Conservation (phyloP, 192 early-diverging fungal genomes). For the Coemansia sp. region DNA sequence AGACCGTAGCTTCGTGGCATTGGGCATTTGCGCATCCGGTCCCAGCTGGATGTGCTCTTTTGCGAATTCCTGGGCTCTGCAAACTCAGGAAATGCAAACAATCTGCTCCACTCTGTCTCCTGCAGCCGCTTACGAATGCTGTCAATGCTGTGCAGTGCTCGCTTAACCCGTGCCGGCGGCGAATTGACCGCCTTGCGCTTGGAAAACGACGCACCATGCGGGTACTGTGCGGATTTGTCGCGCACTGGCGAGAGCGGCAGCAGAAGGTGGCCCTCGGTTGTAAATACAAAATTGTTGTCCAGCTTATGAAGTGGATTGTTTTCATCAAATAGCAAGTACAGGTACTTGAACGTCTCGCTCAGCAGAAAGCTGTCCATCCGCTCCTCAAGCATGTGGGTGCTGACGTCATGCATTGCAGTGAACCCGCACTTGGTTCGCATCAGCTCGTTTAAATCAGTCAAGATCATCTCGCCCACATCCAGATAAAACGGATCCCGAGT, state of each 20-base stretch:
- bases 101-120: constrained; percentile 14
- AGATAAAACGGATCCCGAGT: constrained; percentile 90
- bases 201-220: constrained; percentile 24
- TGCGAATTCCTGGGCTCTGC: background rate
- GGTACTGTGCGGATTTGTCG: constrained; percentile 33
- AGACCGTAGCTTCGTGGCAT: constrained; percentile 11
- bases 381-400: constrained; percentile 63
- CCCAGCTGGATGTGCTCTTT: no score
- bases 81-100: constrained; percentile 21
- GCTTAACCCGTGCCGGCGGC: constrained; percentile 17
- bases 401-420: constrained; percentile 67
- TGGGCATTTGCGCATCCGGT: constrained; percentile 18
- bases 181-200: constrained; percentile 20
- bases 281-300: constrained; percentile 83
- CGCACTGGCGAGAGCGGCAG: constrained; percentile 32
- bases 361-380: constrained; percentile 95
- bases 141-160: constrained; percentile 15
- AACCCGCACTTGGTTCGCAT: constrained; percentile 79
- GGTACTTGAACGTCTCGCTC: constrained; percentile 93
- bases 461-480: constrained; percentile 81
- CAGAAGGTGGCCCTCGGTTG: constrained; percentile 63
- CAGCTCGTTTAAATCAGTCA: constrained; percentile 72
- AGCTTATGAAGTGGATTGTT: constrained; percentile 69
- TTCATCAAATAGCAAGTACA: constrained; percentile 90
- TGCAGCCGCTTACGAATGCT: constrained; percentile 27